Evolutionary conservation across 2,329 filamentous ascomycete genomes (phyloP).

Genomic region (Coniochaeta sp.): DNA sequence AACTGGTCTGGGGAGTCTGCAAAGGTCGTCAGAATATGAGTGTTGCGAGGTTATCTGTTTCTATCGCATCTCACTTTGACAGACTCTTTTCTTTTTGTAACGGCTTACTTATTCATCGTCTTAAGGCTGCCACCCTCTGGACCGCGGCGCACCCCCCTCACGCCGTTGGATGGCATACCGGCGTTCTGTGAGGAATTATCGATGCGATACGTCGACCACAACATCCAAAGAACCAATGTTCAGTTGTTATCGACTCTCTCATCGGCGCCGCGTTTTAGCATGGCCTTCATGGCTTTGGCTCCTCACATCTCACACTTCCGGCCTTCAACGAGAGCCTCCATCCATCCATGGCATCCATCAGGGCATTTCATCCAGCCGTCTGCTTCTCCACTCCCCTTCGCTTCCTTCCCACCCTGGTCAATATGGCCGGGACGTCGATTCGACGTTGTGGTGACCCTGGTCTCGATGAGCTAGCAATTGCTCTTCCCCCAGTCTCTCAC

Average conservation of each 20-base stretch:
- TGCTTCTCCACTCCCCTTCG: conserved; percentile 1
- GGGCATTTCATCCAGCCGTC: not conserved
- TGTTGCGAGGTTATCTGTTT: not conserved
- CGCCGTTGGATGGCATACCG: not conserved
- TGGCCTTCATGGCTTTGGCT: not conserved
- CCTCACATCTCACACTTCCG: not conserved
- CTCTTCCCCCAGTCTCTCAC: not conserved
- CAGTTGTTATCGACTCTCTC: not conserved
- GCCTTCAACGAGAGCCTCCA: not conserved
- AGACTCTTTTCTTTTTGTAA: not conserved
- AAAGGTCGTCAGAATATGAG: no score
- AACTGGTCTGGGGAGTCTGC: no score
- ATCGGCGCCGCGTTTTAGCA: not conserved
- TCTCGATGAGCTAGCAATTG: not conserved
- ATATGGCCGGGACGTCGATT: not conserved
- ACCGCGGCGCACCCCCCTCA: not conserved
- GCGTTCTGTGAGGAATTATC: conserved; percentile 1
- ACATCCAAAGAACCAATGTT: not conserved
- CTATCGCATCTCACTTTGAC: conserved; percentile 2
- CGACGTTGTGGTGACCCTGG: not conserved
- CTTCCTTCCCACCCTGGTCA: not conserved
- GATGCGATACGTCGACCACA: not conserved
- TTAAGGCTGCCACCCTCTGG: not conserved
- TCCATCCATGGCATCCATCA: not conserved
- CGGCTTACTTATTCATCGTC: not conserved